These are phyloP conservation scores for Curvularia hawaiiensis DNA, from an alignment of 2,329 filamentous ascomycete genomes.

Conservation along the genomic window DNA sequence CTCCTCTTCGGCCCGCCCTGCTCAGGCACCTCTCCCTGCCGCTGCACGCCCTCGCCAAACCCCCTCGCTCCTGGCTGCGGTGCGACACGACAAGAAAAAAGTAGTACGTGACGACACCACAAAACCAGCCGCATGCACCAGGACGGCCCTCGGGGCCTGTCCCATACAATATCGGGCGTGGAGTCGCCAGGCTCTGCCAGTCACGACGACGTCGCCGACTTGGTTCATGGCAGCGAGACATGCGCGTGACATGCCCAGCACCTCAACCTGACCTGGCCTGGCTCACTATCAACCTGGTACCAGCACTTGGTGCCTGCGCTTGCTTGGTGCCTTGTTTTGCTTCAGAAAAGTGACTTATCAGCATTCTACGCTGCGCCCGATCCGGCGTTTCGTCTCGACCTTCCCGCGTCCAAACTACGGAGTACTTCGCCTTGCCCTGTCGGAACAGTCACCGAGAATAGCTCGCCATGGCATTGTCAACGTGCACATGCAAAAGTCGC, in stretches of 20 bases:
- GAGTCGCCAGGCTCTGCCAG: background rate
- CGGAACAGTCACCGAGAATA: background rate
- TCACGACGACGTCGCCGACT: background rate
- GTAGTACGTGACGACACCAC: too few species aligned
- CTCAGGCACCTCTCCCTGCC: too few species aligned
- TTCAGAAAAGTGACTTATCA: background rate
- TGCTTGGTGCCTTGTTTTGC: too few species aligned
- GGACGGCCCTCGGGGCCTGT: background rate
- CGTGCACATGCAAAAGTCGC: background rate
- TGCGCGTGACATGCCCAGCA: constrained; percentile 1
- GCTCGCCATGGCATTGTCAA: background rate
- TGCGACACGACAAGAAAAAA: background rate
- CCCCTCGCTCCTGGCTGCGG: background rate
- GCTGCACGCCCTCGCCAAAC: background rate
- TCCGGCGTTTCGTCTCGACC: background rate
- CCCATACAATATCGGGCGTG: background rate
- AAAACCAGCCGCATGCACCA: background rate
- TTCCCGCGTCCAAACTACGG: too few species aligned
- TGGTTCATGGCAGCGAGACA: background rate
- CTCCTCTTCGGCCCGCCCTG: constrained; percentile 6
- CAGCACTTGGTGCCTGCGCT: too few species aligned
- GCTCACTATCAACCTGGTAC: background rate
- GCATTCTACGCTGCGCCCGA: background rate
- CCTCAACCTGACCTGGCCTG: background rate
- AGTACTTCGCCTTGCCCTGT: background rate